Base-by-base conservation (phyloP, 1,284 basidiomycete species). In the Golubevia pallescens region DNA sequence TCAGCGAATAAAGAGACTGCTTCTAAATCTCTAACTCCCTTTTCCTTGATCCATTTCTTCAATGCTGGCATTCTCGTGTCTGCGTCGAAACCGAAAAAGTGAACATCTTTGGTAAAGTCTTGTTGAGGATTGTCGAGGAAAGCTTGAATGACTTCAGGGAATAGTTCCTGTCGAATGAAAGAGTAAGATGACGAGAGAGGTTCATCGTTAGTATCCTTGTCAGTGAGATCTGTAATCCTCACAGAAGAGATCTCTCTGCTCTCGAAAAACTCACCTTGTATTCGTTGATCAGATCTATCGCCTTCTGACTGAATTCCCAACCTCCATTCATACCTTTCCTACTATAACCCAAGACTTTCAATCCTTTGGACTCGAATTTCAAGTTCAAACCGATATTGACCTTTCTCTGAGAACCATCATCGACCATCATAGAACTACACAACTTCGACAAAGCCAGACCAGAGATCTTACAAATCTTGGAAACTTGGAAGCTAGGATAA, bases 301-400 rank as follows among this genome's bases (percentile, higher is more conserved):
- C 91, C 82, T 92, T 92, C 71, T 94, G 90, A 73, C 93, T 97
- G 84, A 92, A 99, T 86, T 99, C 96, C 97, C 97, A 99, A 55
- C 91, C 89, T 16, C 91, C 91, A 32, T 91, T 90, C n/a, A n/a
- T n/a, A n/a, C n/a, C n/a, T 87, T 97, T 96, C 73, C 91, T 89
- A 24, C 95, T 93, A 86, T 97, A 98, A 67, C 94, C 93, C 48
- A 98, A 89, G 1, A 99, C 97, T 87, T 99, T 99, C 78, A 95
- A 87, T n/a, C 91, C 90, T 87, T 97, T 97, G 21, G 91, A 93
- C 84, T 99, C 97, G 70, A 98, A 99, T 86, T 99, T 99, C 77
- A 99, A 89, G 80, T 93, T 93, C 21, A 99, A 89, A 2, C 97
- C 97, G 34, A 99, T 88, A 84, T 99, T 98, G 66, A 89, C 89